Conservation (phyloP, 306 rosid species). For the Glycyrrhiza uralensis region DNA sequence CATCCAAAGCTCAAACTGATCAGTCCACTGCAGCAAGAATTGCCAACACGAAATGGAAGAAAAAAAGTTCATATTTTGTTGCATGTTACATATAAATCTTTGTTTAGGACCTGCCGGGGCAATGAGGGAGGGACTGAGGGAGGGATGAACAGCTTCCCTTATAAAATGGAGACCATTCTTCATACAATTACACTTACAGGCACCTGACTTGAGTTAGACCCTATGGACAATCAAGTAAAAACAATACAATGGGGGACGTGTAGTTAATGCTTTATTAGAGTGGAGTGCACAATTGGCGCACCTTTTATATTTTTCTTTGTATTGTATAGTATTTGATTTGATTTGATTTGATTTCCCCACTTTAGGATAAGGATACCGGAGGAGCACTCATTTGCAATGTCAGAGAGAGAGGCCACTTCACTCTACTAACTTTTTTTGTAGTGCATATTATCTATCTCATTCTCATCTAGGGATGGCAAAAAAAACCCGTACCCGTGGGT, state of each 20-base stretch:
- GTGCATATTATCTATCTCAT: conserved; percentile 16
- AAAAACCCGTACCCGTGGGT: too few relatives aligned
- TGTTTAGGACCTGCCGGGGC: background rate
- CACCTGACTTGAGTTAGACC: background rate
- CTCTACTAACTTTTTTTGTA: background rate
- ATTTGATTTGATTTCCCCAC: background rate
- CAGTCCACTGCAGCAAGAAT: background rate
- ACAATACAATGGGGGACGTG: background rate
- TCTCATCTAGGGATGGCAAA: too few relatives aligned
- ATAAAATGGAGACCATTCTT: background rate
- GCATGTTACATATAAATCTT: background rate
- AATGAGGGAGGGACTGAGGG: background rate
- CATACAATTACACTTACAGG: background rate
- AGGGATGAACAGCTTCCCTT: background rate
- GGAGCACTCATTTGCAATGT: conserved; percentile 3
- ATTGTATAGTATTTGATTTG: background rate
- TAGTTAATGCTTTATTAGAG: background rate
- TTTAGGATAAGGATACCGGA: conserved; percentile 31
- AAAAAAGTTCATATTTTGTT: background rate
- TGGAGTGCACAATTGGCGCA: conserved; percentile 30
- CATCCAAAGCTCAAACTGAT: background rate
- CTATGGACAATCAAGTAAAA: conserved; percentile 21
- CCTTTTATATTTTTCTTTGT: background rate
- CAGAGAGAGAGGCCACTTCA: conserved; percentile 8
- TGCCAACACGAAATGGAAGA: background rate